A percentile compares a stretch with the other conserved stretches of the same genome.
phyloP scores from a whole-genome alignment of 371 early-diverging fungal genomes.

The Rhizomucor pusillus region DNA sequence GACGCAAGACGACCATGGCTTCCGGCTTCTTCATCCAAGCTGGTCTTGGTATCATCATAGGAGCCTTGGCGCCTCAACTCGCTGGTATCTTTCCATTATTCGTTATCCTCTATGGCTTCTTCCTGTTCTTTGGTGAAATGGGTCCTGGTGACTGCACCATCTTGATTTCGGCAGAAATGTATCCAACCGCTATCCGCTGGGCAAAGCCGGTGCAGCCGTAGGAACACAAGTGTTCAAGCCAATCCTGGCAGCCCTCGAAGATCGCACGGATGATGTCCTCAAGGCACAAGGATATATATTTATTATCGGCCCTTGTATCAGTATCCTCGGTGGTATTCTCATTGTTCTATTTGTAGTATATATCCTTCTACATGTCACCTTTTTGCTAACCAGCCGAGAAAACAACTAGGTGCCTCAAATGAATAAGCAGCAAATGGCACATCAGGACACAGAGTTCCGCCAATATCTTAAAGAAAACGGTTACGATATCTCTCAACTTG shows the following conservation, averaged over 20 bases:
- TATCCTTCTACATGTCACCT: no score
- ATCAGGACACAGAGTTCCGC: conserved; percentile 50
- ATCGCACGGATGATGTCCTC: conserved; percentile 27
- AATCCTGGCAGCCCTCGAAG: conserved; percentile 33
- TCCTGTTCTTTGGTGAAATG: conserved; percentile 54
- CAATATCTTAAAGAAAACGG: conserved; percentile 40
- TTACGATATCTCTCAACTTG: conserved; percentile 35
- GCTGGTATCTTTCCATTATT: conserved; percentile 47
- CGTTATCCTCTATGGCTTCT: conserved; percentile 57
- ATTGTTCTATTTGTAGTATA: conserved; percentile 34
- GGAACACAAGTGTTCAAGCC: conserved; percentile 54
- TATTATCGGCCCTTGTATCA: conserved; percentile 50
- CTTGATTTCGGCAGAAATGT: conserved; percentile 51
- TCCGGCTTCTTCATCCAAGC: conserved; percentile 50
- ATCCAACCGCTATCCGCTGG: conserved; percentile 59
- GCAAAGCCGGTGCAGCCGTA: conserved; percentile 53
- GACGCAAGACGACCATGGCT: conserved; percentile 53
- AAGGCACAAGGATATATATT: conserved; percentile 47
- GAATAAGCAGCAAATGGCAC: conserved; percentile 27
- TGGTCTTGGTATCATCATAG: conserved; percentile 50
- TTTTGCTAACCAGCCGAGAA: no score
- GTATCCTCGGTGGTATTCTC: conserved; percentile 43
- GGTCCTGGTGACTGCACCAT: conserved; percentile 58
- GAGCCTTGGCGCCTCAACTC: conserved; percentile 37
- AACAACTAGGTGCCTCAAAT: no score